Base-by-base conservation (phyloP, 441 rosid species). In the Populus hybrid region DNA sequence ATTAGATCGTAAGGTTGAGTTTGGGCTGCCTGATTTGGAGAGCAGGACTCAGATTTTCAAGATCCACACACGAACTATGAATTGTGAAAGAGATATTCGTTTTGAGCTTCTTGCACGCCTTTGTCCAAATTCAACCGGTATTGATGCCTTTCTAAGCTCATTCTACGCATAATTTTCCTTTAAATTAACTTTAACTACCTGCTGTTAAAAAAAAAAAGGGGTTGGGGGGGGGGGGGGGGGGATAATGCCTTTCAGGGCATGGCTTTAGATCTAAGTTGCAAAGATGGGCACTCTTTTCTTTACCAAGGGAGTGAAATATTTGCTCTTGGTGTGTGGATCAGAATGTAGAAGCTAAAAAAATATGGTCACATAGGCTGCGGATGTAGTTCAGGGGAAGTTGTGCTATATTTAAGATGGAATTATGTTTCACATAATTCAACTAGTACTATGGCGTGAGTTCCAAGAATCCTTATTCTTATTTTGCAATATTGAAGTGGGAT, bases 21-120 rank as follows among this genome's bases (percentile, higher is more conserved):
- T 94, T 79, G 97, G 97, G 21, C 90, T 94, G 59, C 98, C 98
- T 6, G 97, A 94, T 79, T 90, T 93, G 83, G 91, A 93, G 81
- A 93, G 96, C 7, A 93, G 95, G 82, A 82, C 97, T 74, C 95
- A 95, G 2, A 93, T 94, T 76, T 94, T 94, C 88, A 94, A 89
- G 95, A 97, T 91, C 77, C 53, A 31, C 50, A n/a, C 10, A 63
- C 10, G 24, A 63, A 20, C 21, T 63, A 63, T 20, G 66, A 63
- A 24, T 24, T 8, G 24, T 24, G 24, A n/a, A 63, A 63, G 24
- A 63, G 24, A 63, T 63, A 21, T 63, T 63, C 24, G 24, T n/a
- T 63, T 24, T 20, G 24, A n/a, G 10, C 24, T 20, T 63, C 24
- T 63, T 20, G 21, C 24, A 63, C 24, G 24, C 21, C 24, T n/a